Base-by-base conservation (phyloP, 371 early-diverging fungal species). In the Fennellomyces sp. region DNA sequence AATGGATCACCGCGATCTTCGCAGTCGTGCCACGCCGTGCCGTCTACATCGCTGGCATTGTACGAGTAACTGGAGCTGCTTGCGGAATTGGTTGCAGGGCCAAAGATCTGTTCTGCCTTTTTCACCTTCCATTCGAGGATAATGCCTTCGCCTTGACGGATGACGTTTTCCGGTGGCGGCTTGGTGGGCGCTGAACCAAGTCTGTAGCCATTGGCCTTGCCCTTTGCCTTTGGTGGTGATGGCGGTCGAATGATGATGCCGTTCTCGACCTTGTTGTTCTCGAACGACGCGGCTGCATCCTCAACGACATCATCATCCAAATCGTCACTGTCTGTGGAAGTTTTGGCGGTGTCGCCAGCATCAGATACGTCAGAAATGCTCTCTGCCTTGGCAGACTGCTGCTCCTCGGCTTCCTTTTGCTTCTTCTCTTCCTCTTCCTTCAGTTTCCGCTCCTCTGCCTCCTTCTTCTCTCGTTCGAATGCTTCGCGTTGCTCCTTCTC, bases 131-230 rank as follows among this genome's bases (percentile, higher is more conserved):
- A 78, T 53, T 70, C 66, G 25, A 73, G 17, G 8, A 75, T 12
- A n/a, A 78, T 63, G 6, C 70, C 79, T 58, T 75, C 76, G 19
- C 80, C 78, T 63, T 83, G 67, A 65, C 31, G 58, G 39, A 54
- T 52, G 26, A 54, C 50, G 42, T 19, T 25, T 28, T 48, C 36
- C 13, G 51, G 58, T 23, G 49, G 10, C 2, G 33, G 26, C n/a
- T n/a, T 58, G 58, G 8, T 48, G 58, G 41, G 19, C 19, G 41
- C 8, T 13, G 1, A 13, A 13, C 21, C 45, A 17, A 45, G 45
- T 45, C 45, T 17, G n/a, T 45, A 45, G n/a, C 45, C 45, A 45
- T 17, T 45, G 6, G 10, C n/a, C 23, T 10, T 3, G 31, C 0
- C 42, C 26, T 15, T 10, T 17, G 31, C 10, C 30, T 52, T 45